These are phyloP conservation scores for Yarrowia deformans DNA, from an alignment of 805 yeast genomes.

Conservation along the genomic window DNA sequence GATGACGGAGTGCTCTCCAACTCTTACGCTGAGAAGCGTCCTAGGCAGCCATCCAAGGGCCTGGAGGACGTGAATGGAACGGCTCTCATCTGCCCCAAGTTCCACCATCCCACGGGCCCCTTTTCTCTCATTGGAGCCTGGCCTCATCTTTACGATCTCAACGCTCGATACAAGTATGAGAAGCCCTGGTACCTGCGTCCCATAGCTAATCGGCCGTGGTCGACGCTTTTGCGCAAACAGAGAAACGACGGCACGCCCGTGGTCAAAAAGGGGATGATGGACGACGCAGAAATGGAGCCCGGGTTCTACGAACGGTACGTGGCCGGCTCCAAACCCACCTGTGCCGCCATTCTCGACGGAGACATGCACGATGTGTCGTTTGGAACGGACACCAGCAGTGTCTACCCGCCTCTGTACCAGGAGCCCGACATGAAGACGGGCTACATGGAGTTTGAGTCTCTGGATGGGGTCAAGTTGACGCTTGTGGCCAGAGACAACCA, in stretches of 20 bases:
- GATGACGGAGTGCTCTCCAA: constrained; percentile 49
- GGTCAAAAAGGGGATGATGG: constrained; percentile 23
- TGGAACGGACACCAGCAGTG: not conserved
- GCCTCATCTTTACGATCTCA: constrained; percentile 40
- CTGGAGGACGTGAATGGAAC: constrained; percentile 18
- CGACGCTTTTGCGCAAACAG: not conserved
- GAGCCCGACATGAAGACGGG: constrained; percentile 22
- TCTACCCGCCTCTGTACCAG: constrained; percentile 26
- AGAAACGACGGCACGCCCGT: constrained; percentile 26
- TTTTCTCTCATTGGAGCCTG: constrained; percentile 25
- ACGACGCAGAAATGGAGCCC: constrained; percentile 26
- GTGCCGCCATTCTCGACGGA: constrained; percentile 32
- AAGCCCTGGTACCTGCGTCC: constrained; percentile 27
- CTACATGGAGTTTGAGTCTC: constrained; percentile 17
- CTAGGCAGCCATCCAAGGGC: not conserved
- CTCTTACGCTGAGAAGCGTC: not conserved
- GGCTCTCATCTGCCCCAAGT: constrained; percentile 4
- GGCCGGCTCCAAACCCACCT: constrained; percentile 21
- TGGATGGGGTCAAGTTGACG: constrained; percentile 15
- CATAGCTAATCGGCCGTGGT: not conserved
- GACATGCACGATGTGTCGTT: constrained; percentile 32
- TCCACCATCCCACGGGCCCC: constrained; percentile 13
- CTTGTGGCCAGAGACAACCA: constrained; percentile 22
- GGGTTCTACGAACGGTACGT: constrained; percentile 32
- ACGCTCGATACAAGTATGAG: constrained; percentile 22